Percentiles rank a stretch among this genome's conserved stretches.
Evolutionary conservation across 2,329 filamentous ascomycete species (phyloP).

Genomic region (Fusarium sulawesiense): DNA sequence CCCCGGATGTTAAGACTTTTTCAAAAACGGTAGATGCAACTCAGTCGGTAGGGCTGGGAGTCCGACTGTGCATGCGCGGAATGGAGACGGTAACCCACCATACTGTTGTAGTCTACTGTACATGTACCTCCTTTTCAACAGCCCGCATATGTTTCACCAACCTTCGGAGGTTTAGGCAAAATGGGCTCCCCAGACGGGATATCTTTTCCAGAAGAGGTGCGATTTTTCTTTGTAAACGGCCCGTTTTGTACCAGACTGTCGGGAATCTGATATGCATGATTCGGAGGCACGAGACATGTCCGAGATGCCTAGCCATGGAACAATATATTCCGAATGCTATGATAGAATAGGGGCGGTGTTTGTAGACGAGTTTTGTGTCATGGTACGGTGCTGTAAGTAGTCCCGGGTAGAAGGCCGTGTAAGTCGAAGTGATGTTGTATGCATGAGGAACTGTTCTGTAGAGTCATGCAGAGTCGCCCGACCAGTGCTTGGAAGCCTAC

Average conservation of each 20-base stretch:
- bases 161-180: slow-evolving; percentile 28
- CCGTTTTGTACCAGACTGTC: slow-evolving; percentile 34
- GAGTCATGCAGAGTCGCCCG: background rate
- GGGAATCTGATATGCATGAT: slow-evolving; percentile 19
- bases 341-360: background rate
- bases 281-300: slow-evolving; percentile 6
- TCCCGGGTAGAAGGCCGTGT: background rate
- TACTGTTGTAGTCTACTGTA: slow-evolving; percentile 8
- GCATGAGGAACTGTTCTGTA: background rate
- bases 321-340: background rate
- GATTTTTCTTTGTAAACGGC: slow-evolving; percentile 18
- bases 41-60: slow-evolving; percentile 24
- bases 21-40: background rate
- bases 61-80: background rate
- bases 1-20: background rate
- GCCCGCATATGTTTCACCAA: slow-evolving; percentile 17
- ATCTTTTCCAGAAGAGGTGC: background rate
- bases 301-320: background rate
- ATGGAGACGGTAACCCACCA: background rate
- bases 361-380: background rate
- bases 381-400: background rate
- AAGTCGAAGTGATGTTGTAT: background rate
- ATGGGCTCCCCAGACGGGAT: background rate
- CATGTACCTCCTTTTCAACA: background rate
- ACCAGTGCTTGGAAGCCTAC: background rate